Base-by-base conservation (phyloP, 192 early-diverging fungal genomes). In the Coemansia sp. region DNA sequence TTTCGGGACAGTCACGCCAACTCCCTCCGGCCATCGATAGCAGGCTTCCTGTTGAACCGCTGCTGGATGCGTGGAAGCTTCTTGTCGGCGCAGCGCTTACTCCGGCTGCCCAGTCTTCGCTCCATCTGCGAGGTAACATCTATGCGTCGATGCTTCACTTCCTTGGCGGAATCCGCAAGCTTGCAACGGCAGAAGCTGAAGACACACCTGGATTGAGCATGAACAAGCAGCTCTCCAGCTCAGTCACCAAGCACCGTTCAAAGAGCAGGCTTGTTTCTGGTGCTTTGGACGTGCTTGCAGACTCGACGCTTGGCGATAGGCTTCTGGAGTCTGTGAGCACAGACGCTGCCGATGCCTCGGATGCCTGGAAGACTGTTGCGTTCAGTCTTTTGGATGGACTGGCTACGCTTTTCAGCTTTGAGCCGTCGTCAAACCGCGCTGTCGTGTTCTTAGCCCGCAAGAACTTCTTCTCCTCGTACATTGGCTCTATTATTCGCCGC, bases 351-450 rank as follows among this genome's bases (percentile, higher is more conserved):
- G 91, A 94, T 63, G 91, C 88, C 6, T 84, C 86, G 29, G 88
- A 87, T 40, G 87, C 91, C 3, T 94, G 91, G 87, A 91, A 93
- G 58, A 93, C 92, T 7, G 87, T 93, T 6, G 91, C 96, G 0
- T 94, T 95, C 59, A 86, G 85, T 7, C 72, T 90, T 4, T 77
- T 98, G 35, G 88, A 91, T 45, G 86, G 88, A 0, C 70, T 98
- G 5, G 85, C 84, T 10, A 65, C 82, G 20, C 70, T 86, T 37
- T 82, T 80, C 51, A 68, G 66, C 60, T 75, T 66, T 29, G 82
- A 84, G 39, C 40, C 72, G 29, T 76, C 71, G 8, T 68, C 83
- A 20, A 78, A 72, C 51, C 76, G 84, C 8, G 73, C 87, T 30
- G 70, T 85, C 23, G 34, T 53, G 66, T 75, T 77, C 62, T 51